Percentiles rank a stretch among this genome's conserved stretches.
Conservation (phyloP, 192 early-diverging fungal genomes). For the Funneliformis mosseae region DNA sequence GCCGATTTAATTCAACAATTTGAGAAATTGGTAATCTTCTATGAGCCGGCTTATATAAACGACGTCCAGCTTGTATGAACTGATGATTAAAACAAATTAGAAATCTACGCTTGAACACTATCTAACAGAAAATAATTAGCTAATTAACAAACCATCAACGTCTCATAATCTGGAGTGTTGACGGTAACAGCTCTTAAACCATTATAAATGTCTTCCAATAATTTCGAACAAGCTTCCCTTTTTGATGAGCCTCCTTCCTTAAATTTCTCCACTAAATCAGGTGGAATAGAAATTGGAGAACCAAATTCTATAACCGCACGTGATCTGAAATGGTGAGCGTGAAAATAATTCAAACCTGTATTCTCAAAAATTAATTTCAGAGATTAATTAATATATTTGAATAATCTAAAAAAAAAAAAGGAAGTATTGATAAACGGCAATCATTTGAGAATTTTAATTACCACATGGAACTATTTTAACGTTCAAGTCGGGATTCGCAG, state of each 20-base stretch:
- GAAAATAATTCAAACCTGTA: slow-evolving; percentile 89
- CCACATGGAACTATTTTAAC: slow-evolving; percentile 91
- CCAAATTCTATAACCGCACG: slow-evolving; percentile 99
- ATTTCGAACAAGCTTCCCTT: slow-evolving; percentile 74
- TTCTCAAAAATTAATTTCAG: neutral
- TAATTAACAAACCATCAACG: slow-evolving; percentile 69
- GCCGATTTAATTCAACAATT: slow-evolving; percentile 86
- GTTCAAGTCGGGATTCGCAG: slow-evolving; percentile 76
- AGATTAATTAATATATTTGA: neutral
- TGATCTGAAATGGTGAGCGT: slow-evolving; percentile 92
- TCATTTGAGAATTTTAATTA: slow-evolving; percentile 2
- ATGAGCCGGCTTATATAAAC: slow-evolving; percentile 88
- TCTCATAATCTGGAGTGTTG: slow-evolving; percentile 91
- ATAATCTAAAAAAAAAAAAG: neutral
- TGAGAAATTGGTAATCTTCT: slow-evolving; percentile 83
- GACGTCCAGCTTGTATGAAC: slow-evolving; percentile 91
- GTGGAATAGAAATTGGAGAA: slow-evolving; percentile 78
- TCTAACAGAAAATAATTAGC: neutral
- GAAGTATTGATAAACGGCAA: neutral
- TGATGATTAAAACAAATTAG: slow-evolving; percentile 33
- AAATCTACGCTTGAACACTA: neutral
- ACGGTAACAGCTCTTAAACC: slow-evolving; percentile 87
- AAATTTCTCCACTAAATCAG: slow-evolving; percentile 83
- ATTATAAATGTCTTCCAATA: slow-evolving; percentile 81
- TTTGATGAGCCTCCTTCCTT: slow-evolving; percentile 80